Evolutionary conservation across 2,329 filamentous ascomycete species (phyloP).

Genomic region (Phyllosticta paracitricarpa): DNA sequence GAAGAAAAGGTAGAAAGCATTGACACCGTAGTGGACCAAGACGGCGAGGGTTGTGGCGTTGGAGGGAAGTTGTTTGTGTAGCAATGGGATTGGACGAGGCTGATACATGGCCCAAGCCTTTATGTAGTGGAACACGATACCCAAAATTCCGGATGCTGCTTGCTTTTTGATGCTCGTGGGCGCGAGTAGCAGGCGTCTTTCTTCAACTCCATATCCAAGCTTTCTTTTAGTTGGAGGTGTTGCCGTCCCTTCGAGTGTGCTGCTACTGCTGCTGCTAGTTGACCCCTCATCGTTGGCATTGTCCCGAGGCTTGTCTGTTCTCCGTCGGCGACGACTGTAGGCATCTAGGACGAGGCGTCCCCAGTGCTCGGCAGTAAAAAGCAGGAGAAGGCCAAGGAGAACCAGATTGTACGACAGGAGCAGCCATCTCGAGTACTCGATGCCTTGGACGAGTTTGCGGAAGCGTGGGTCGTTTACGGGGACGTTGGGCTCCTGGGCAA

Average conservation of each 20-base stretch:
- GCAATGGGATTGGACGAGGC: conserved; percentile 45
- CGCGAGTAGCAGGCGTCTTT: background rate
- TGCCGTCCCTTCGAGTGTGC: conserved; percentile 25
- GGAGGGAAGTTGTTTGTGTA: conserved; percentile 48
- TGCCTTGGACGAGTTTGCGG: conserved; percentile 25
- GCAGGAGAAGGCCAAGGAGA: conserved; percentile 25
- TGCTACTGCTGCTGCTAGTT: conserved; percentile 30
- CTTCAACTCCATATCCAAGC: background rate
- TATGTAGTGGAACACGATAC: conserved; percentile 18
- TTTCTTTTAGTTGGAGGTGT: conserved; percentile 22
- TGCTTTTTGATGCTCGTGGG: conserved; percentile 10
- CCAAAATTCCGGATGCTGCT: background rate
- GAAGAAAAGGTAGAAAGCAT: conserved; percentile 50
- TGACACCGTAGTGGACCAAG: conserved; percentile 42
- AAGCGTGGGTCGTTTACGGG: conserved; percentile 27
- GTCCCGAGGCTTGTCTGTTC: background rate
- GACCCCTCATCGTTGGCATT: conserved; percentile 11
- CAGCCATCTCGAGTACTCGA: conserved; percentile 30
- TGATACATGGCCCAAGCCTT: conserved; percentile 43
- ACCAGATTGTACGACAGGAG: conserved; percentile 32
- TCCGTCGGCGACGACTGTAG: conserved; percentile 1
- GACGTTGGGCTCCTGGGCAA: background rate
- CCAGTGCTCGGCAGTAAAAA: conserved; percentile 30
- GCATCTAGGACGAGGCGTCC: conserved; percentile 14
- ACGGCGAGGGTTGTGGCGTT: conserved; percentile 48